These are phyloP conservation scores for Rhodotorula babjevae DNA, from an alignment of 768 basidiomycete genomes.

Conservation along the genomic window DNA sequence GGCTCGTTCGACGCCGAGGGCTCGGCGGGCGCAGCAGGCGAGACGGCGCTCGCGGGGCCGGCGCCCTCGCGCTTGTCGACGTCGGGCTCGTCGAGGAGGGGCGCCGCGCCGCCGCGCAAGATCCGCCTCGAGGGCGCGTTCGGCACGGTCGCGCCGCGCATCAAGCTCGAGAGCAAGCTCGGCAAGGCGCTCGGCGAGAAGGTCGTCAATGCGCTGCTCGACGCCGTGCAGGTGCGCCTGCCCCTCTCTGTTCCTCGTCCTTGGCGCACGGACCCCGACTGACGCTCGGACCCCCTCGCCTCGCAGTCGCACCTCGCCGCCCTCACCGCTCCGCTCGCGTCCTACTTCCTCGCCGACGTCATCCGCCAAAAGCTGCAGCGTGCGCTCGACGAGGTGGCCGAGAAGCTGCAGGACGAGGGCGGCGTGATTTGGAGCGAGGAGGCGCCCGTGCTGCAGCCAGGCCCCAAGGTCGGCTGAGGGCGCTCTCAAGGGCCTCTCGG, in stretches of 20 bases:
- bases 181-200: conserved; percentile 20
- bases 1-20: background rate
- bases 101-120: background rate
- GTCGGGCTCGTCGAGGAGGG: background rate
- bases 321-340: conserved; percentile 13
- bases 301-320: conserved; percentile 18
- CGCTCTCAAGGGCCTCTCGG: background rate
- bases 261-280: too few species aligned
- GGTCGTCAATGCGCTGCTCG: conserved; percentile 30
- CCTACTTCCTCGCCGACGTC: conserved; percentile 30
- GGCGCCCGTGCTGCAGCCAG: too few species aligned
- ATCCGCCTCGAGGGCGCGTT: conserved; percentile 26
- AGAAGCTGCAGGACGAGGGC: conserved; percentile 12
- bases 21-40: background rate
- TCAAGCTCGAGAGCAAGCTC: conserved; percentile 19
- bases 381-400: conserved; percentile 23
- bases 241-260: background rate
- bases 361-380: conserved; percentile 13
- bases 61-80: background rate
- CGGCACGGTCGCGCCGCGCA: conserved; percentile 12
- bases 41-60: background rate
- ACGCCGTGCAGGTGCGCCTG: conserved; percentile 14
- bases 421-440: conserved; percentile 17
- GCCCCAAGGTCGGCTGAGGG: background rate
- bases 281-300: background rate